These are phyloP conservation scores for Rhododendron molle DNA, from an alignment of 148 eudicot genomes.

Conservation along the genomic window DNA sequence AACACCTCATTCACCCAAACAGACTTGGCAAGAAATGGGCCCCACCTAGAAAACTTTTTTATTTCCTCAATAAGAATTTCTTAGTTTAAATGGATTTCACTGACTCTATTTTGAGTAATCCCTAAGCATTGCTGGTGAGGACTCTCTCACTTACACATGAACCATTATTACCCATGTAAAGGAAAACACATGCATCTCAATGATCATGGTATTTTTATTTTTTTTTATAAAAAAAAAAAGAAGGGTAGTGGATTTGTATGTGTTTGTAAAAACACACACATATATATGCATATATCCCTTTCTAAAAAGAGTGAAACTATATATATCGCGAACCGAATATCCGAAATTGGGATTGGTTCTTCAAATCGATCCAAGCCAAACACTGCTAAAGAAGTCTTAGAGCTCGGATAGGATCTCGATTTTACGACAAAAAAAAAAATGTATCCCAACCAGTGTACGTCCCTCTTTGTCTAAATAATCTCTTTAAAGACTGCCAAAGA, in stretches of 20 bases:
- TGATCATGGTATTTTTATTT: not conserved
- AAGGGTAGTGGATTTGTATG: not conserved
- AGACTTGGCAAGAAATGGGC: constrained; percentile 7
- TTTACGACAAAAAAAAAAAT: no score
- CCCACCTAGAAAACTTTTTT: not conserved
- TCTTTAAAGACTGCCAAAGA: not conserved
- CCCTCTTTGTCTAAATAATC: no score
- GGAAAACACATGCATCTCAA: constrained; percentile 9
- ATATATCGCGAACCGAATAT: not conserved
- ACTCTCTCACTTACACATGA: constrained; percentile 12
- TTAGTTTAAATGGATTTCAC: not conserved
- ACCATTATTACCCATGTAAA: constrained; percentile 7
- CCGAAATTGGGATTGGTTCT: not conserved
- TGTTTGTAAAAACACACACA: not conserved
- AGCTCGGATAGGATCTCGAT: not conserved
- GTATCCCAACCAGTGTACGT: not conserved
- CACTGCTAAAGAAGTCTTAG: not conserved
- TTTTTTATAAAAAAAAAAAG: no score
- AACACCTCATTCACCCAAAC: not conserved
- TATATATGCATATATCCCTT: no score
- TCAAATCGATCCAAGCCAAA: not conserved
- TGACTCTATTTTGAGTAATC: constrained; percentile 10
- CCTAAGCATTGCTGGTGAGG: constrained; percentile 15
- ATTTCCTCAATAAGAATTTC: not conserved
- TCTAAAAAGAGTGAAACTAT: not conserved